Conservation (phyloP, 148 eudicot species). For the Vaccinium myrtillus region DNA sequence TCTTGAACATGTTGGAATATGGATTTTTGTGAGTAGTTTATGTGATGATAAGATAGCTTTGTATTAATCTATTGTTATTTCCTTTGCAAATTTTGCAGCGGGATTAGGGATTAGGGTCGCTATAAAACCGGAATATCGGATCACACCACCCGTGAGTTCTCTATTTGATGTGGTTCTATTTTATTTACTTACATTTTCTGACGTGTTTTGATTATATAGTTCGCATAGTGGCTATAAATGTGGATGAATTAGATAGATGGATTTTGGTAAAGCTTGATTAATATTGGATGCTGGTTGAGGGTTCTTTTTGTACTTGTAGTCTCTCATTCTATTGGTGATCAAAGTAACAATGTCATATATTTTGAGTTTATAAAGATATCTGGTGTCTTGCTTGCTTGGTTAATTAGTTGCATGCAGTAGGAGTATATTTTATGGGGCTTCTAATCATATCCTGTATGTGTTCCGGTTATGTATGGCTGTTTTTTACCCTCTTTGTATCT, state of each 20-base stretch:
- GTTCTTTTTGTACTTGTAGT: not conserved
- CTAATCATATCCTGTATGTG: not conserved
- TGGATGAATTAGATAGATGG: not conserved
- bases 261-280: not conserved
- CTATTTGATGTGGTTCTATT: not conserved
- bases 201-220: not conserved
- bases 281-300: not conserved
- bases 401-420: not conserved
- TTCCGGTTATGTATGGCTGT: not conserved
- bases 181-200: not conserved
- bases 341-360: not conserved
- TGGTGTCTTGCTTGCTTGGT: not conserved
- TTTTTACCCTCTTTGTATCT: not conserved
- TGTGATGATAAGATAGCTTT: not conserved
- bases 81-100: slow-evolving; percentile 36
- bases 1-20: not conserved
- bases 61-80: slow-evolving; percentile 9
- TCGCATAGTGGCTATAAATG: not conserved
- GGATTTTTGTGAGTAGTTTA: not conserved
- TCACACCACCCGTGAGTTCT: slow-evolving; percentile 79
- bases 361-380: not conserved
- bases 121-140: slow-evolving; percentile 50
- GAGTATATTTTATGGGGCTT: not conserved
- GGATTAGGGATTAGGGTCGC: slow-evolving; percentile 20
- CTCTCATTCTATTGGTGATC: not conserved